These are phyloP conservation scores for Cladosporium sphaerospermum DNA, from an alignment of 2,329 filamentous ascomycete genomes.

Conservation along the genomic window DNA sequence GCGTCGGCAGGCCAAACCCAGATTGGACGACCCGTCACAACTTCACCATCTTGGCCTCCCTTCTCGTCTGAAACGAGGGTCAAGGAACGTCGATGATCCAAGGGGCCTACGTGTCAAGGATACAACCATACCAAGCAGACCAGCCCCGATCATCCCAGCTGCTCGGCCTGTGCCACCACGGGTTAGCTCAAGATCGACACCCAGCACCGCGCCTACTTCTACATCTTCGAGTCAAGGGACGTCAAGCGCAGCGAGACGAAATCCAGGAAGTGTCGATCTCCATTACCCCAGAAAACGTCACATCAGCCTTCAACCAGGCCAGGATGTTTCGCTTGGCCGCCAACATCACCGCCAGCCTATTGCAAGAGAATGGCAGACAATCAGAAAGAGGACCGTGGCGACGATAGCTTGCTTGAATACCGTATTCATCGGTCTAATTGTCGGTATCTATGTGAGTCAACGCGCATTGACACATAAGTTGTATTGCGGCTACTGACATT, in stretches of 20 bases:
- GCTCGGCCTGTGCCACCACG: conserved; percentile 14
- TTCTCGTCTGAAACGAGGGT: background rate
- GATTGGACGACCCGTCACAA: conserved; percentile 4
- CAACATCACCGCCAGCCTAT: conserved; percentile 57
- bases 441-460: conserved; percentile 59
- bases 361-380: conserved; percentile 64
- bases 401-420: conserved; percentile 66
- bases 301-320: conserved; percentile 29
- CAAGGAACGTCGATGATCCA: background rate
- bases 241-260: background rate
- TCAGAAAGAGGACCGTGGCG: conserved; percentile 63
- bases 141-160: background rate
- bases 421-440: conserved; percentile 61
- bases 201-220: conserved; percentile 3
- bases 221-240: background rate
- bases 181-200: background rate
- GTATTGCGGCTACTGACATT: background rate
- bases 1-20: conserved; percentile 3
- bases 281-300: conserved; percentile 29
- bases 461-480: background rate
- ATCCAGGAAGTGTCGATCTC: conserved; percentile 20
- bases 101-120: background rate
- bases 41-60: conserved; percentile 12
- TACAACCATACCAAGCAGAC: background rate
- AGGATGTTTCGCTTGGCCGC: conserved; percentile 37